Evolutionary conservation across 2,329 filamentous ascomycete genomes (phyloP), one percentile per base, ranked within the genome.

Genomic region (Sporothrix humicola): DNA sequence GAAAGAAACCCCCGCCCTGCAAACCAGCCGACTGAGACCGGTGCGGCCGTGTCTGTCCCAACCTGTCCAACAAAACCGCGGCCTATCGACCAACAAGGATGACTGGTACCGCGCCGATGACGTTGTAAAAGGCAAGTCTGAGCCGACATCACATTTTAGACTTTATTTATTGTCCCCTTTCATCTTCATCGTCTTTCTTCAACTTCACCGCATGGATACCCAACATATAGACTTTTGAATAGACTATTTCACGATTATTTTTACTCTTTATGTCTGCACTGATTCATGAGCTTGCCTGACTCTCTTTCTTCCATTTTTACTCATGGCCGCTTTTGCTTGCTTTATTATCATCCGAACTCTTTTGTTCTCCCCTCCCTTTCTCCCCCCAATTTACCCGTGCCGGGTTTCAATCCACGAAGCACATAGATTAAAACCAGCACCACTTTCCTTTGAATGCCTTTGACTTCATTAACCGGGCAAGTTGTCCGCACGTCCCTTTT

Each of bases 81-180:
- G 31, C 31, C 31, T 37, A 37, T 37, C 31, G 31, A 37, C 31
- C 31, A 6, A 6, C 31, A 37, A 7, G 31, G 31, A 37, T 37
- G 31, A 37, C 31, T 7, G 31, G 4, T 7, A 37, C 31, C 31
- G 31, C 26, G 58, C 73, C 66, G 4, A 58, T 74, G 71, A 74
- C 54, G 71, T 68, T 61, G 73, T 74, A 68, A 74, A 72, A 74
- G 73, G 73, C 73, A 74, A 74, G 73, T 74, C 73, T 74, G 73
- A 74, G 73, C 73, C 71, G n/a, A 48, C 31, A n/a, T 42, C 37
- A 48, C 31, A n/a, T 42, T 48, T 61, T 9, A 31, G 13, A 5
- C 1, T 8, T 20, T 50, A 20, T 13, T 50, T 20, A 20, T 31
- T n/a, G n/a, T 17, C 12, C 9, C 20, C 23, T 48, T 20, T 9